Base-by-base conservation (phyloP, 169 alveolate genomes). In the Cryptosporidium andersoni region DNA sequence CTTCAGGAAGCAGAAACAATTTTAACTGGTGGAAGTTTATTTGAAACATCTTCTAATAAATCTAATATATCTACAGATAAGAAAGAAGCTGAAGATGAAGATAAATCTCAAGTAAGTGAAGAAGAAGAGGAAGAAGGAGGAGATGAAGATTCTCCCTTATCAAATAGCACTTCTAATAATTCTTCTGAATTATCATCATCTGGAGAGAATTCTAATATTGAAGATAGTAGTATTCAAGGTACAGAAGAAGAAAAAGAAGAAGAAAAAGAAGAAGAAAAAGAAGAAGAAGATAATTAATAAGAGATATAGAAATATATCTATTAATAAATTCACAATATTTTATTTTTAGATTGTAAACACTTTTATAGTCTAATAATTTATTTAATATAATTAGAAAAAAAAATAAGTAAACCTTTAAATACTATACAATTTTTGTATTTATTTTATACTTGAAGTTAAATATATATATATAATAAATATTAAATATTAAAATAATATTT, bases 221-320 rank as follows among this genome's bases (percentile, higher is more conserved):
- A 8, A 34, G 56, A 58, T 3, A 68, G 60, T 11, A 74, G 85
- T 60, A 51, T 62, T 8, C 85, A 42, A 8, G 85, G 58, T 6
- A 58, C 85, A 9, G 85, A 74, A 42, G 85, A 74, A 55, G 85
- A 74, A 37, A 68, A 74, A 51, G 85, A 74, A 16, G 82, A 65
- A 47, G 16, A 45, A 48, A 1, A 47, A 12, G 82, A 74, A 9
- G 85, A 74, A 42, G 85, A 74, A 55, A 68, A 74, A 37, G 68
- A 74, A 51, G 85, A 74, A 16, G 16, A 45, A 49, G 2, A 48
- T 11, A 25, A 25, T 25, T 25, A 53, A 53, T 53, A 16, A 8
- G 14, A 53, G 34, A 6, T 16, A 53, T 53, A 53, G 34, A 25
- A 16, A 53, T 53, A 53, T 53, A 53, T 53, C 63, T 16, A 7